Evolutionary conservation across 106 monocot species (phyloP).

Genomic region (Dactylorhiza incarnata): DNA sequence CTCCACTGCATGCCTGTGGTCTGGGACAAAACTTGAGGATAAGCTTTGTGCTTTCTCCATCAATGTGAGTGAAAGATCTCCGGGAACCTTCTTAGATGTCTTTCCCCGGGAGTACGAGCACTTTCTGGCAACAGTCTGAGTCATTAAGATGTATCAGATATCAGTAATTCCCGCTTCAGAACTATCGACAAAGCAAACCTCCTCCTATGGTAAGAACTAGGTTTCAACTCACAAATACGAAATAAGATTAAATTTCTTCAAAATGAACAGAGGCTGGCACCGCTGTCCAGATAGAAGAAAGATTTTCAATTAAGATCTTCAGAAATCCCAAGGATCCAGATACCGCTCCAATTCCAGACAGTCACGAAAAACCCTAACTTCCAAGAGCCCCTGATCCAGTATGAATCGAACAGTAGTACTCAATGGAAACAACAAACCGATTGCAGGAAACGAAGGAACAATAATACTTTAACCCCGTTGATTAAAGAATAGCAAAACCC

Average conservation of each 20-base stretch:
- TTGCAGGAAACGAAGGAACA: neutral
- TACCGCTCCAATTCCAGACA: neutral
- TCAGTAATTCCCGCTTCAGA: neutral
- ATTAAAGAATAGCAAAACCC: neutral
- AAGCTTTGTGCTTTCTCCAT: slow-evolving; percentile 38
- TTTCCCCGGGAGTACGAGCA: slow-evolving; percentile 21
- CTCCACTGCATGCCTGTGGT: slow-evolving; percentile 34
- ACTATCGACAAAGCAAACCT: neutral
- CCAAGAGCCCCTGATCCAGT: too few relatives aligned
- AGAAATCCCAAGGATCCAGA: neutral
- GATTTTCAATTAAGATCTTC: neutral
- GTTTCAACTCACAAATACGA: neutral
- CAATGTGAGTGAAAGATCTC: slow-evolving; percentile 15
- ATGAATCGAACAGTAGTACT: neutral
- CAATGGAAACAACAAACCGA: neutral
- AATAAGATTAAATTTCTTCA: neutral
- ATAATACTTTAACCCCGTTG: too few relatives aligned
- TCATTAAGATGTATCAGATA: slow-evolving; percentile 8
- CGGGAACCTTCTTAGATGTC: slow-evolving; percentile 12
- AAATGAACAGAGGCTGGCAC: neutral
- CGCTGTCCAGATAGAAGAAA: neutral
- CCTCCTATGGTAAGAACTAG: neutral
- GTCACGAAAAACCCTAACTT: slow-evolving; percentile 6
- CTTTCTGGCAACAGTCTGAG: slow-evolving; percentile 27
- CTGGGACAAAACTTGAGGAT: slow-evolving; percentile 23